Percentiles rank a stretch among this genome's conserved stretches.
phyloP scores from a whole-genome alignment of 768 basidiomycete genomes.

The Strobilomyces dryophilus region DNA sequence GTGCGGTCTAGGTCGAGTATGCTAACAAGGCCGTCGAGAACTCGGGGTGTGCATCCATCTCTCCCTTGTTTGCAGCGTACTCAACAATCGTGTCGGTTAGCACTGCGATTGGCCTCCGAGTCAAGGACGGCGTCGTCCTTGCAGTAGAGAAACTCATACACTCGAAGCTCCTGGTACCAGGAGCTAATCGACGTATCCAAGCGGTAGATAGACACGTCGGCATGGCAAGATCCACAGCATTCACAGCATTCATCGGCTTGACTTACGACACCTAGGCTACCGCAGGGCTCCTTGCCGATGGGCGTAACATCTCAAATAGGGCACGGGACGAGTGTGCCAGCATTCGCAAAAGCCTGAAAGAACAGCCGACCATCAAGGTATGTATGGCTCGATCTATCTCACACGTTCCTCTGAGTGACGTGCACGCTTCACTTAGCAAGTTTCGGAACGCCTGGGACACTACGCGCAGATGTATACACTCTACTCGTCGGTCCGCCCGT shows the following conservation, averaged over 20 bases:
- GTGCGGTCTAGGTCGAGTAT: constrained; percentile 76
- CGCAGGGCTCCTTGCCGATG: constrained; percentile 91
- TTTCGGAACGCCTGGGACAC: constrained; percentile 77
- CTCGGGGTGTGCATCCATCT: constrained; percentile 63
- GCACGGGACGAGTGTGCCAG: constrained; percentile 80
- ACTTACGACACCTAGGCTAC: constrained; percentile 59
- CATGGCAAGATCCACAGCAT: constrained; percentile 49
- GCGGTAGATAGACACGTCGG: constrained; percentile 93
- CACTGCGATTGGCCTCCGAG: constrained; percentile 93
- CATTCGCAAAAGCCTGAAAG: constrained; percentile 68
- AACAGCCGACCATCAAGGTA: constrained; percentile 79
- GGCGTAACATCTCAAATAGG: constrained; percentile 78
- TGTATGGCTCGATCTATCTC: constrained; percentile 5
- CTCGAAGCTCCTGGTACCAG: constrained; percentile 92
- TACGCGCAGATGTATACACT: constrained; percentile 96
- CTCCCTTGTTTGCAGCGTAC: background rate
- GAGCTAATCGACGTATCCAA: constrained; percentile 89
- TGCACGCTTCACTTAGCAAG: constrained; percentile 32
- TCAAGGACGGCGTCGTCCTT: constrained; percentile 90
- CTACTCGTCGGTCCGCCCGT: constrained; percentile 96
- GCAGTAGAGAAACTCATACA: constrained; percentile 98
- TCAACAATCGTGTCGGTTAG: constrained; percentile 36
- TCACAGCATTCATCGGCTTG: background rate
- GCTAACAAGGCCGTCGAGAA: constrained; percentile 99
- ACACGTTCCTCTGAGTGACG: background rate